Evolutionary conservation across 129 eudicot species (phyloP), one percentile per base, ranked within the genome.

Genomic region (sunflower (Helianthus annuus)): DNA sequence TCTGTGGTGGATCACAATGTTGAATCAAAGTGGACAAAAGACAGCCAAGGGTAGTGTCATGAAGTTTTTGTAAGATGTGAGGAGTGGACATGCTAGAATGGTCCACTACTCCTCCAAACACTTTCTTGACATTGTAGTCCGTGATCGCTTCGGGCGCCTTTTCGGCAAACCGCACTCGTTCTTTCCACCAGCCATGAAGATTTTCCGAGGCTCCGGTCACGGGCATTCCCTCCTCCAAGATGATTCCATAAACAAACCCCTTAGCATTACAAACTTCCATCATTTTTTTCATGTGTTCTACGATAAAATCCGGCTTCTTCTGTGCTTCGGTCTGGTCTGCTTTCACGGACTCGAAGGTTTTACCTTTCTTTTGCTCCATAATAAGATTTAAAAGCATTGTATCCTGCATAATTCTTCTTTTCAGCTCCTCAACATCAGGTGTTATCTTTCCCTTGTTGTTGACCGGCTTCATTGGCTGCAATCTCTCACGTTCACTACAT

Each of bases 171-270:
- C 89, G 68, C 9, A 89, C 96, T 72, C 86, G 86, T 72, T 89
- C 96, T 76, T 89, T 89, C 96, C 96, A 89, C 96, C 96, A 89
- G 0, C 83, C 89, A 0, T 91, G 89, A 14, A 89, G 91, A 78
- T 89, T 89, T 49, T 89, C 96, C 0, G 96, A 89, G 7, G 96
- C 96, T n/a, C 96, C 96, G 0, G 85, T 89, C 4, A 89, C 91
- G 0, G 96, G 96, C 17, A 86, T 89, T 15, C 96, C 96, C 4
- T 89, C 86, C 48, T 89, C 96, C 0, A 89, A 89, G 29, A 88
- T 88, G 71, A 87, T 84, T 2, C 93, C 92, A 48, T 87, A 86
- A 15, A 86, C 92, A 62, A 87, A 87, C 48, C 88, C 90, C 59
- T 83, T 91, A 54, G 95, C 95, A 40, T 88, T 19, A 19, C 22